Evolutionary conservation across 108 stramenopile species (phyloP).

Genomic region (Discostella stelligeroides): DNA sequence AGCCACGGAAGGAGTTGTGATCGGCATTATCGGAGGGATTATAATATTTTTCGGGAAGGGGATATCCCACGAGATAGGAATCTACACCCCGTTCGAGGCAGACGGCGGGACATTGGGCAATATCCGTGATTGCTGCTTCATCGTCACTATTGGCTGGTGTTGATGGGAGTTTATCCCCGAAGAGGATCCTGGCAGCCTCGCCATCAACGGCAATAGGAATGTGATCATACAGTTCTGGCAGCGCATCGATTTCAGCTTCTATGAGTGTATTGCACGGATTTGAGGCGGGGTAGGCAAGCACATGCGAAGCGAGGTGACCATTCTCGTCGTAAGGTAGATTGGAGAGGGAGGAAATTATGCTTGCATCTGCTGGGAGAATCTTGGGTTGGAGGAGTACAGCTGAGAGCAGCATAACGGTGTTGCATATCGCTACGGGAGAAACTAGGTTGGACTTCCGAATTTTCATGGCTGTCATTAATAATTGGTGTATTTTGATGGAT

Average conservation of each 20-base stretch:
- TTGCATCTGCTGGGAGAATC: background rate
- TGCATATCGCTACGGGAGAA: no score
- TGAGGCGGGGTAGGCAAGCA: slow-evolving; percentile 47
- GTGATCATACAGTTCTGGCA: slow-evolving; percentile 22
- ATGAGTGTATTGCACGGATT: slow-evolving; percentile 39
- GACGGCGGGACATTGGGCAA: slow-evolving; percentile 46
- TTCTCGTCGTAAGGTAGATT: slow-evolving; percentile 55
- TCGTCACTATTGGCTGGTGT: background rate
- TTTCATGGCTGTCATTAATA: no score
- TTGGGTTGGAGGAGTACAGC: no score
- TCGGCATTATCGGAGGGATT: slow-evolving; percentile 26
- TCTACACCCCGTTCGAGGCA: slow-evolving; percentile 56
- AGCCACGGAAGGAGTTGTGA: slow-evolving; percentile 29
- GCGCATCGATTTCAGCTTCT: background rate
- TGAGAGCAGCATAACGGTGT: no score
- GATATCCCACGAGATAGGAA: slow-evolving; percentile 24
- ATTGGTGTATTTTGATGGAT: no score
- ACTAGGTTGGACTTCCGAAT: no score
- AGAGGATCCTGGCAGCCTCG: slow-evolving; percentile 30
- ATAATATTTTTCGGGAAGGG: slow-evolving; percentile 49
- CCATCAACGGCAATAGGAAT: slow-evolving; percentile 34
- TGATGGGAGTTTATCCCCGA: slow-evolving; percentile 17
- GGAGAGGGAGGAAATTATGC: slow-evolving; percentile 21
- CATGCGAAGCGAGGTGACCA: slow-evolving; percentile 39
- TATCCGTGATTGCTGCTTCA: background rate